Evolutionary conservation across 2,329 filamentous ascomycete species (phyloP).

Genomic region (Stachybotrys echinatus): DNA sequence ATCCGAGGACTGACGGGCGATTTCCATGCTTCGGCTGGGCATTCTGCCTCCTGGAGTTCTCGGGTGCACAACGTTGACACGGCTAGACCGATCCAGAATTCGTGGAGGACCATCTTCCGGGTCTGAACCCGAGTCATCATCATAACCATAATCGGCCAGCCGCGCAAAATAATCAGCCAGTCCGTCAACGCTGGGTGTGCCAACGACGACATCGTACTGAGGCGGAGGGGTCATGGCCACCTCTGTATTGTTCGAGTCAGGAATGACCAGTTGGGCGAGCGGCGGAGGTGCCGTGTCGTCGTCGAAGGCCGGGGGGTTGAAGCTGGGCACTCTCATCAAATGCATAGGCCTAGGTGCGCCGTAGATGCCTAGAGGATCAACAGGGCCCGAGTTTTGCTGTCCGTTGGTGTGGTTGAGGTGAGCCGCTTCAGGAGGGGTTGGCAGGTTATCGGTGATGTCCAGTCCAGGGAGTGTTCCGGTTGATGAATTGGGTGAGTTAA

Average conservation of each 20-base stretch:
- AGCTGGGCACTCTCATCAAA: constrained; percentile 75
- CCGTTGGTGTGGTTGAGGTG: constrained; percentile 30
- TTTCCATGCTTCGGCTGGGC: constrained; percentile 52
- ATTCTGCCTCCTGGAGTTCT: constrained; percentile 48
- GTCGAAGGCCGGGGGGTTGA: constrained; percentile 82
- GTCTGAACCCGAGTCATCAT: constrained; percentile 35
- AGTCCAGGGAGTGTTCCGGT: constrained; percentile 38
- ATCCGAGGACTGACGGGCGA: constrained; percentile 32
- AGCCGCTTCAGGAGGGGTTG: constrained; percentile 49
- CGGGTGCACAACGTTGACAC: constrained; percentile 54
- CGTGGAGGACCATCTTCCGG: constrained; percentile 38
- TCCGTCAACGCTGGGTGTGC: constrained; percentile 59
- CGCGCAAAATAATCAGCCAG: constrained; percentile 85
- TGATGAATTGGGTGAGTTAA: constrained; percentile 64
- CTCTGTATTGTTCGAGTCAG: constrained; percentile 6
- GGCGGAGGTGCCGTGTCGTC: constrained; percentile 52
- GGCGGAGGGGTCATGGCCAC: constrained; percentile 72
- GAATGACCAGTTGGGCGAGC: constrained; percentile 12
- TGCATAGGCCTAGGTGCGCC: constrained; percentile 67
- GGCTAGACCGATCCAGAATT: constrained; percentile 44
- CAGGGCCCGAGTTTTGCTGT: constrained; percentile 9
- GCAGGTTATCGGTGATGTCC: constrained; percentile 31
- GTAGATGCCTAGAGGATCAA: constrained; percentile 4
- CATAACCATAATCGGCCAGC: constrained; percentile 63
- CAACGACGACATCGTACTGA: constrained; percentile 75